Evolutionary conservation across 192 early-diverging fungal species (phyloP).

Genomic region (Geosiphon pyriformis): DNA sequence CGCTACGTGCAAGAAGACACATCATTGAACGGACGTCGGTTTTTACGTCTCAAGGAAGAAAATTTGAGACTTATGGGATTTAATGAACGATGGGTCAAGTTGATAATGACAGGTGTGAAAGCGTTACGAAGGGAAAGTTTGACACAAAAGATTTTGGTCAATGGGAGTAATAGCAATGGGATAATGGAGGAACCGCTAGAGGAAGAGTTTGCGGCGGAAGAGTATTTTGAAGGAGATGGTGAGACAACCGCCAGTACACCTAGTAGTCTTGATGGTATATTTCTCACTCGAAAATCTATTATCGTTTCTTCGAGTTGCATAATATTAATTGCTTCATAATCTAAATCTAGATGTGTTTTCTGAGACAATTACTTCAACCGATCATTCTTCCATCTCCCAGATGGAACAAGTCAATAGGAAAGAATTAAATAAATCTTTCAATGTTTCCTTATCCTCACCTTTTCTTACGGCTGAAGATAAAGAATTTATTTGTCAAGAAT

Average conservation of each 20-base stretch:
- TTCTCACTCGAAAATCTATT: too few species aligned
- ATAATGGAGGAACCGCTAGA: conserved; percentile 31
- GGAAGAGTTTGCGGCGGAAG: conserved; percentile 11
- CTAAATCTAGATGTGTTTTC: neutral
- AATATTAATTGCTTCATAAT: too few species aligned
- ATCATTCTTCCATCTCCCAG: neutral
- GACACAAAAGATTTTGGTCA: conserved; percentile 22
- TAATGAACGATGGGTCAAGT: conserved; percentile 36
- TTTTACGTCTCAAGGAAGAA: conserved; percentile 32
- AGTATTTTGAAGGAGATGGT: too few species aligned
- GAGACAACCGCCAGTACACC: too few species aligned
- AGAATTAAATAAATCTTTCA: too few species aligned
- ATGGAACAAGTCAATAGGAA: too few species aligned
- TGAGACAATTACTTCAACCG: neutral
- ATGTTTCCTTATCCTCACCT: neutral
- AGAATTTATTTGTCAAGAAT: neutral
- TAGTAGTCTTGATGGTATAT: too few species aligned
- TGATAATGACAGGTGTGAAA: conserved; percentile 38
- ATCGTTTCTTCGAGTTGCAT: too few species aligned
- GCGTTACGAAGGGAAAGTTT: conserved; percentile 35
- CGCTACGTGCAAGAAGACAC: conserved; percentile 36
- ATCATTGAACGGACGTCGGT: conserved; percentile 30
- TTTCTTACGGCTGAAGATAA: neutral
- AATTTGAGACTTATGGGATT: conserved; percentile 36
- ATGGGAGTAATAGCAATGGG: conserved; percentile 26